Conservation (phyloP, 140 eudicot species). For the Bidens hawaiensis region DNA sequence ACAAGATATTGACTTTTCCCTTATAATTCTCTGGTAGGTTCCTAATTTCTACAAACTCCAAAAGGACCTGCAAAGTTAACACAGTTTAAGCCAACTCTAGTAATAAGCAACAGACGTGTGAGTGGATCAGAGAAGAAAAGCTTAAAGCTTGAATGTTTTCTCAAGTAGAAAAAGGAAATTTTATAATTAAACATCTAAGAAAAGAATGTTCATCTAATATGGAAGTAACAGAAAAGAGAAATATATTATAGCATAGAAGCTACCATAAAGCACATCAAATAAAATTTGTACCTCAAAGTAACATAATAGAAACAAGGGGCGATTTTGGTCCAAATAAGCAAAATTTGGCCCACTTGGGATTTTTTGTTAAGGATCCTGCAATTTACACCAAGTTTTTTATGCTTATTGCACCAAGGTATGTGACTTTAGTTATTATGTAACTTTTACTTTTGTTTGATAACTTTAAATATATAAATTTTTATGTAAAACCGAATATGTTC, state of each 20-base stretch:
- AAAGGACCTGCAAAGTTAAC: constrained; percentile 46
- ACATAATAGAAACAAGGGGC: not conserved
- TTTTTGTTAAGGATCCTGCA: no score
- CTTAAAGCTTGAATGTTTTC: not conserved
- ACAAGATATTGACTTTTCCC: constrained; percentile 51
- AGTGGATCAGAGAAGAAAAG: constrained; percentile 2
- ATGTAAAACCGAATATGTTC: no score
- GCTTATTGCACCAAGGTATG: no score
- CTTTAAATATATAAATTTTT: no score
- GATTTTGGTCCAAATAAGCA: not conserved
- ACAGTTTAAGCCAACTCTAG: no score
- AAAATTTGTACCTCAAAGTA: constrained; percentile 1
- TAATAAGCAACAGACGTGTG: no score
- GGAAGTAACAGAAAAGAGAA: not conserved
- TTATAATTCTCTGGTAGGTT: constrained; percentile 56
- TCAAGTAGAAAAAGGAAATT: not conserved
- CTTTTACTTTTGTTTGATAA: no score
- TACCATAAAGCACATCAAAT: not conserved
- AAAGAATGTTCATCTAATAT: not conserved
- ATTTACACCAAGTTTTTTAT: no score
- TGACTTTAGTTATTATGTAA: no score
- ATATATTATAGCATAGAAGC: not conserved
- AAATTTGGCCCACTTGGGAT: not conserved
- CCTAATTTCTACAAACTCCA: constrained; percentile 70
- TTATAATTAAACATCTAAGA: not conserved